A percentile compares a stretch with the other conserved stretches of the same genome.
phyloP scores from a whole-genome alignment of 176 grass and related monocot genomes.

The Ampelocalamus luodianensis region DNA sequence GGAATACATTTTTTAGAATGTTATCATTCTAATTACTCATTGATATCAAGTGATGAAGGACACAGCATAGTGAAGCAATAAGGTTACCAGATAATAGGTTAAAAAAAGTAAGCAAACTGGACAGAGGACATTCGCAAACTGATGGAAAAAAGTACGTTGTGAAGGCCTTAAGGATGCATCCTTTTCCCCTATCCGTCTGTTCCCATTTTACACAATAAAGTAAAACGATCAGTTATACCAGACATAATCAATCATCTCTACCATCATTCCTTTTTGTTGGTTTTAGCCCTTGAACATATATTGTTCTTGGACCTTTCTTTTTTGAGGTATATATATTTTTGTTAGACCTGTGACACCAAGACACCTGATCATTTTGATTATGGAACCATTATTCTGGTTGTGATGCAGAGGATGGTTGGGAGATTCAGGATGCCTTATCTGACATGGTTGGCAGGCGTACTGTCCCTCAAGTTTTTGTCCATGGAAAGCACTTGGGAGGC shows the following conservation, averaged over 20 bases:
- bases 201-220: neutral
- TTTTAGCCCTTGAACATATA: neutral
- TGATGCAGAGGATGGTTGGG: conserved; percentile 60
- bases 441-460: conserved; percentile 62
- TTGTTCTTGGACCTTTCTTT: neutral
- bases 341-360: neutral
- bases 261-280: neutral
- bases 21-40: neutral
- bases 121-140: neutral
- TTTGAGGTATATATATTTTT: neutral
- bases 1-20: neutral
- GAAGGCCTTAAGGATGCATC: neutral
- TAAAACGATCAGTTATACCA: neutral
- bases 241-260: neutral
- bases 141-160: neutral
- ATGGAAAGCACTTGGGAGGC: conserved; percentile 72
- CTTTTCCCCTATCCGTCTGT: neutral
- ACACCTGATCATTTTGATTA: neutral
- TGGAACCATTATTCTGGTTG: conserved; percentile 26
- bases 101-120: neutral
- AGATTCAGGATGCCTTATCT: conserved; percentile 68
- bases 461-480: conserved; percentile 73
- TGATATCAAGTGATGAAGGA: conserved; percentile 4
- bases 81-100: neutral
- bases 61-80: neutral